Conservation (phyloP, 768 basidiomycete species). For the Termitomyces sp. region DNA sequence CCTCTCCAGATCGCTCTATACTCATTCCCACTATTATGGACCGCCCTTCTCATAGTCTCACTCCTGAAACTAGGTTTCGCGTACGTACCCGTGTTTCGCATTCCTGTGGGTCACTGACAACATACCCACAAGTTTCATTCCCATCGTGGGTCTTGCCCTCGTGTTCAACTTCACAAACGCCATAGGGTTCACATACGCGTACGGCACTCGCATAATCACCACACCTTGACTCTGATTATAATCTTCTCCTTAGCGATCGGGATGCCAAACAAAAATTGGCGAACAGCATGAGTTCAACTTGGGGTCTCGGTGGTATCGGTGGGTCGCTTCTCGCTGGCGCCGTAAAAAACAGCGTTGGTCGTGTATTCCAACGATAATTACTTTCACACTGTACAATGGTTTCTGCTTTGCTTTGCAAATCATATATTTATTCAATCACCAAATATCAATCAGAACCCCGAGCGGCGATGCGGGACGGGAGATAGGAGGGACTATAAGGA, state of each 20-base stretch:
- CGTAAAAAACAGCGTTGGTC: constrained; percentile 77
- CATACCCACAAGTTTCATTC: constrained; percentile 59
- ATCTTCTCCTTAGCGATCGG: constrained; percentile 55
- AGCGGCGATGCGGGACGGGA: constrained; percentile 5
- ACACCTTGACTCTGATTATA: constrained; percentile 12
- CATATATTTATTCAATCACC: constrained; percentile 13
- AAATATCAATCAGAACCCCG: constrained; percentile 9
- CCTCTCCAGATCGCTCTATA: constrained; percentile 78
- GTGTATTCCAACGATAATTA: constrained; percentile 49
- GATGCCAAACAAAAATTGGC: constrained; percentile 96
- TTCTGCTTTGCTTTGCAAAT: background rate
- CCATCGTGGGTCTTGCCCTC: constrained; percentile 90
- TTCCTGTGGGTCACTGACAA: background rate
- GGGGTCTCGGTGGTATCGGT: constrained; percentile 78
- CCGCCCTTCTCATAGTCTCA: constrained; percentile 82
- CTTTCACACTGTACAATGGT: constrained; percentile 1
- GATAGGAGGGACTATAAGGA: background rate
- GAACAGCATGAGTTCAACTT: constrained; percentile 62
- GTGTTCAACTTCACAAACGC: constrained; percentile 96
- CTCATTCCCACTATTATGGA: constrained; percentile 86
- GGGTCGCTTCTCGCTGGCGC: constrained; percentile 81
- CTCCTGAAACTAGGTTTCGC: constrained; percentile 84
- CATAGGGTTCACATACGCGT: constrained; percentile 97
- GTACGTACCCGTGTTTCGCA: constrained; percentile 43
- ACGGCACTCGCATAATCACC: constrained; percentile 25